phyloP scores from a whole-genome alignment of 208 protist genomes.

The Trichomonas vaginalis region DNA sequence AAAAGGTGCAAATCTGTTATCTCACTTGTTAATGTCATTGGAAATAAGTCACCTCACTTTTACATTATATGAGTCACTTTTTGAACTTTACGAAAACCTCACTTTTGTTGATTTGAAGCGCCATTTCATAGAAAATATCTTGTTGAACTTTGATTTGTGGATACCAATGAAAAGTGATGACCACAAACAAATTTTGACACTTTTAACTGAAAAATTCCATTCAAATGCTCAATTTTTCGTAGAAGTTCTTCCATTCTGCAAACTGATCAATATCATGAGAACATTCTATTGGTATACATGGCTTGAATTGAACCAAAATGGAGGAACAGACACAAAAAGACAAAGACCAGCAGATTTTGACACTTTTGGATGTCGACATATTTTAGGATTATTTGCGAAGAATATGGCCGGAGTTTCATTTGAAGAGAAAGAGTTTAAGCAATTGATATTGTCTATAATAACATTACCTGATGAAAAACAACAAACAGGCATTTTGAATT shows the following conservation, averaged over 20 bases:
- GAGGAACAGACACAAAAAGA: neutral
- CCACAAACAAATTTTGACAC: neutral
- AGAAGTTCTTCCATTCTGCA: neutral
- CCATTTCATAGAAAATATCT: neutral
- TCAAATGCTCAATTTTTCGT: neutral
- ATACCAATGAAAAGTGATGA: neutral
- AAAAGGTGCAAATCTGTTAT: neutral
- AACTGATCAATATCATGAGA: neutral
- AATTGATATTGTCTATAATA: neutral
- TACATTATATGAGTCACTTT: neutral
- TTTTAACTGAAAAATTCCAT: neutral
- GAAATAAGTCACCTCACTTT: neutral
- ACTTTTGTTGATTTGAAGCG: neutral
- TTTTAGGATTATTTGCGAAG: neutral
- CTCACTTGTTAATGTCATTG: neutral
- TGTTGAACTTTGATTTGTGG: neutral
- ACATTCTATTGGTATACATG: neutral
- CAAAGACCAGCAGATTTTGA: neutral
- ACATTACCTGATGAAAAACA: neutral
- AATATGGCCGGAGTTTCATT: neutral
- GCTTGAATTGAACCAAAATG: neutral
- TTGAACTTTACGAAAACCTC: neutral
- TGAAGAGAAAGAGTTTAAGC: neutral
- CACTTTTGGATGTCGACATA: neutral
- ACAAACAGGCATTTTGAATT: neutral